Conservation (phyloP, 257 asterid genomes). For the Echites panduratus region DNA sequence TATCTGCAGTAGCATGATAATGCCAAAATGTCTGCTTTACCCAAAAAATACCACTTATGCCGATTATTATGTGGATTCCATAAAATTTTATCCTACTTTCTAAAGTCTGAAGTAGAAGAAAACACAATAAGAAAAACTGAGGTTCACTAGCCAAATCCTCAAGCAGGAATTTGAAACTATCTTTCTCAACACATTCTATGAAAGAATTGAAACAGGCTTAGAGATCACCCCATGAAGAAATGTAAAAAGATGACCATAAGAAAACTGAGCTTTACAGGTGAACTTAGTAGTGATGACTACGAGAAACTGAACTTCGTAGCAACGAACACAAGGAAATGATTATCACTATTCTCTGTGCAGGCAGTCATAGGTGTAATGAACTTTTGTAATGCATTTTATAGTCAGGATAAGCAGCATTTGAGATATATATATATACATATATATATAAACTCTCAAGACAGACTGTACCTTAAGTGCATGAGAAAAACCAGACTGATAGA, state of each 20-base stretch:
- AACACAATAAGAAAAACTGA: neutral
- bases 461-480: conserved; percentile 73
- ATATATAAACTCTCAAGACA: neutral
- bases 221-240: neutral
- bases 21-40: neutral
- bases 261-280: neutral
- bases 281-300: too few relatives aligned
- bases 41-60: neutral
- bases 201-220: neutral
- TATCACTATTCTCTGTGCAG: neutral
- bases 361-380: neutral
- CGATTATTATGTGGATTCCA: neutral
- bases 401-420: neutral
- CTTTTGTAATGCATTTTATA: neutral
- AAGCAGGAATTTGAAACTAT: neutral
- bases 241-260: neutral
- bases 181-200: neutral
- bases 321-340: neutral
- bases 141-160: neutral
- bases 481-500: conserved; percentile 90
- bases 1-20: neutral
- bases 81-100: neutral
- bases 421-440: neutral
- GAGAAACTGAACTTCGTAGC: neutral
- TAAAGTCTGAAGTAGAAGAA: neutral